Base-by-base conservation (phyloP, 2,329 filamentous ascomycete species). In the Paradendryphiella salina region DNA sequence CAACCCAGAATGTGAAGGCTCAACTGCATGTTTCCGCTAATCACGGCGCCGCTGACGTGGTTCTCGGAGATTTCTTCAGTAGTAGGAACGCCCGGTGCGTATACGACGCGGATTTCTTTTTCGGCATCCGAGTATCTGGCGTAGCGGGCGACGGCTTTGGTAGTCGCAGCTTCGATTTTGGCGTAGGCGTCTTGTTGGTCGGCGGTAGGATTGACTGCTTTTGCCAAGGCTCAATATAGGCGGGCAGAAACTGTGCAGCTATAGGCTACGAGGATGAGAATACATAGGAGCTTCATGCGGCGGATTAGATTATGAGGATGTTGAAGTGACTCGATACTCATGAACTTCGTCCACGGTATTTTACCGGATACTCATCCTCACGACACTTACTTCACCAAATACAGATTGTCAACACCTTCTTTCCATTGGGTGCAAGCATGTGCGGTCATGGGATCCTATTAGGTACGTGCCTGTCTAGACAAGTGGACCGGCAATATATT, bases 31-130 rank as follows among this genome's bases (percentile, higher is more conserved):
- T 42, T n/a, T 43, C 46, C n/a, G 17, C 40, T 4, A 17, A 13
- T 32, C 44, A 41, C 11, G 23, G 23, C 28, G 38, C 83, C 14
- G 77, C 83, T n/a, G 77, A 73, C 0, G 87, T 84, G 76, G 57
- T 87, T 2, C 66, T 72, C 2, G 84, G 81, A 3, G 85, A 89
- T 61, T 89, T 89, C 71, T 89, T 89, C 69, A 1, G 69, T 67
- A 5, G 69, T 72, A 6, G 67, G 66, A 0, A 72, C 69, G 28
- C 69, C 60, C 2, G 69, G 67, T 2, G 56, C 57, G 48, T 72
- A 72, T 43, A 56, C 57, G 9, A 71, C 66, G 15, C 55, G 55
- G 36, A 72, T 65, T 5, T 38, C 58, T 32, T 72, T 72, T 28
- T 51, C 59, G 31, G 63, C 59, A 14, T 56, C 49, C 11, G 61